Percentiles rank a stretch among this genome's conserved stretches.
Evolutionary conservation across 176 grass and related monocot genomes (phyloP).

Genomic region (Raddia distichophylla): DNA sequence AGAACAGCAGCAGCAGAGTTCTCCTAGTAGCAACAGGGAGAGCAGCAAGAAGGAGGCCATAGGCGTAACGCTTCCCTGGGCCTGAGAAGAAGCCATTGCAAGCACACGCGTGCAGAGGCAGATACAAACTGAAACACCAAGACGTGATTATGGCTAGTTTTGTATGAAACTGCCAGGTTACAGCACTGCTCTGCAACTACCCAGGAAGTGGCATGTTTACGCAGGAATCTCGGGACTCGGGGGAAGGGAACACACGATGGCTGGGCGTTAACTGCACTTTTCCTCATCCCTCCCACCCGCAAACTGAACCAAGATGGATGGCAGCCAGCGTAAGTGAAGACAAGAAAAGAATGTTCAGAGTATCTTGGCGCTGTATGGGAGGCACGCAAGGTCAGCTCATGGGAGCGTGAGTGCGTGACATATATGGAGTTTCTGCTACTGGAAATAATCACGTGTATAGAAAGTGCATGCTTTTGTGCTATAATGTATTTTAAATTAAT

Average conservation of each 20-base stretch:
- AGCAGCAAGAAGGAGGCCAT: constrained; percentile 26
- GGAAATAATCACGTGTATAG: neutral
- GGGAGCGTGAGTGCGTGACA: constrained; percentile 7
- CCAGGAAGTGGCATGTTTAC: neutral
- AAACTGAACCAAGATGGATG: constrained; percentile 31
- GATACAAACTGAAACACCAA: neutral
- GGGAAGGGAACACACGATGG: constrained; percentile 1
- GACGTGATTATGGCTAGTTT: neutral
- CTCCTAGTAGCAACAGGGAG: constrained; percentile 31
- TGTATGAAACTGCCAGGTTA: constrained; percentile 18
- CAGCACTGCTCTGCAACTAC: neutral
- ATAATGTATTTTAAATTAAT: no score
- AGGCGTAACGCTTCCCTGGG: constrained; percentile 10
- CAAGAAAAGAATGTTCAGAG: neutral
- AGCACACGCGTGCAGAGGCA: neutral
- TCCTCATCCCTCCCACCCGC: constrained; percentile 15
- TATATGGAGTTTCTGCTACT: neutral
- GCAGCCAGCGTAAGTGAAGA: constrained; percentile 42
- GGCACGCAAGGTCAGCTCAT: constrained; percentile 1
- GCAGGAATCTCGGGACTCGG: constrained; percentile 28
- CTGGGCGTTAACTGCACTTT: constrained; percentile 32
- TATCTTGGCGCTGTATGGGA: neutral
- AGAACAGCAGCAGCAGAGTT: constrained; percentile 20
- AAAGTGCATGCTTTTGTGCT: neutral
- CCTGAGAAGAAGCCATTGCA: constrained; percentile 39